A percentile compares a stretch with the other conserved stretches of the same genome.
Evolutionary conservation across 768 basidiomycete genomes (phyloP).

Genomic region (Leccinum rimulosum): DNA sequence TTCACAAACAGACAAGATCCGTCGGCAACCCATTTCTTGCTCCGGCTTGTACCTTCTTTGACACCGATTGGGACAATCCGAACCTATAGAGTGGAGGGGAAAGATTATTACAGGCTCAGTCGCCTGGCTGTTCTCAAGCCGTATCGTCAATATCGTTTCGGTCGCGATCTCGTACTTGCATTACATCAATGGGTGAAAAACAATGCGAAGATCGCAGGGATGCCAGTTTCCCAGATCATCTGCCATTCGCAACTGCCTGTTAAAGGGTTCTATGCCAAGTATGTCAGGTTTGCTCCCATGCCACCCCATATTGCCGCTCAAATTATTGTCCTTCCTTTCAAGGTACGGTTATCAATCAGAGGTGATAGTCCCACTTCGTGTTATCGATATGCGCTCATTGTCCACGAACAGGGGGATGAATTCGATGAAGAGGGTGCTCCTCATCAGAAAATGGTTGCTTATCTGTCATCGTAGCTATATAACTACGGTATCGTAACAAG

Average conservation of each 20-base stretch:
- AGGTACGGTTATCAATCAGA: slow-evolving; percentile 70
- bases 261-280: slow-evolving; percentile 77
- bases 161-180: slow-evolving; percentile 59
- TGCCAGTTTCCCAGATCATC: slow-evolving; percentile 43
- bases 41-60: slow-evolving; percentile 60
- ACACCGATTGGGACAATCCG: slow-evolving; percentile 74
- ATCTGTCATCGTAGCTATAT: slow-evolving; percentile 42
- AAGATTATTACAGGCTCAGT: slow-evolving; percentile 65
- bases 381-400: slow-evolving; percentile 26
- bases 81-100: slow-evolving; percentile 35
- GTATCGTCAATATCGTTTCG: slow-evolving; percentile 63
- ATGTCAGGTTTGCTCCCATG: slow-evolving; percentile 17
- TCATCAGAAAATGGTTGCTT: slow-evolving; percentile 78
- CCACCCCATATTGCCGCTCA: slow-evolving; percentile 13
- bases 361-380: slow-evolving; percentile 40
- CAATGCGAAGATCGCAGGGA: slow-evolving; percentile 31
- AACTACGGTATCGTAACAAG: slow-evolving; percentile 22
- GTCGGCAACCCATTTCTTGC: slow-evolving; percentile 65
- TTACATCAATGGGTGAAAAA: slow-evolving; percentile 58
- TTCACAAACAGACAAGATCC: slow-evolving; percentile 52
- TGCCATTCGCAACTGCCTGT: slow-evolving; percentile 69
- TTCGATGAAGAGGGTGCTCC: slow-evolving; percentile 85
- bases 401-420: slow-evolving; percentile 52
- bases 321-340: slow-evolving; percentile 18
- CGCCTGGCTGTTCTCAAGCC: slow-evolving; percentile 67